phyloP scores from a whole-genome alignment of 768 basidiomycete species.

The Thelephora ganbajun region DNA sequence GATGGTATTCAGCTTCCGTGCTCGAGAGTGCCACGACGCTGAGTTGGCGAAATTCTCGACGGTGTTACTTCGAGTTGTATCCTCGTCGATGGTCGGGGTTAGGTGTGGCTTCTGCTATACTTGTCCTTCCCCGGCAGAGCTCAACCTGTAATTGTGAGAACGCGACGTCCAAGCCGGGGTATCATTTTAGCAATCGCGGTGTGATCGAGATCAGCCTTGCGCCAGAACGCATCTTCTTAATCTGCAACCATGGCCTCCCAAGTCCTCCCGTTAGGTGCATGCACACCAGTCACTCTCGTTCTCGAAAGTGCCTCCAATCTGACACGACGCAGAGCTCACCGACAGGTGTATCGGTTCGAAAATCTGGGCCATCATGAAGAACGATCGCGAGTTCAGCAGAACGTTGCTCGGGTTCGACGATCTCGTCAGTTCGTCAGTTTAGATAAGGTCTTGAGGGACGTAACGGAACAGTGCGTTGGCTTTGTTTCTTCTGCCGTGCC shows the following conservation, averaged over 20 bases:
- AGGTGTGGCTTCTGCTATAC: too few species aligned
- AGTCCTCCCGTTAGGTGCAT: conserved; percentile 78
- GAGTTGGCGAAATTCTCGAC: too few species aligned
- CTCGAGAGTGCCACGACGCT: too few species aligned
- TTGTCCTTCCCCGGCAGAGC: too few species aligned
- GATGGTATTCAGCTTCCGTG: too few species aligned
- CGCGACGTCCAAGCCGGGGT: too few species aligned
- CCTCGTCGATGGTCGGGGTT: too few species aligned
- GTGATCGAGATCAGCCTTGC: too few species aligned
- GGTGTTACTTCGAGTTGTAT: too few species aligned
- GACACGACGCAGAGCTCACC: conserved; percentile 60
- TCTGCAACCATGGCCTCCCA: conserved; percentile 65
- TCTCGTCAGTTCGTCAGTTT: conserved; percentile 75
- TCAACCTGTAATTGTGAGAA: too few species aligned
- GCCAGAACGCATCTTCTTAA: not conserved
- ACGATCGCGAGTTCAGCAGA: conserved; percentile 91
- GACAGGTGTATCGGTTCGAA: conserved; percentile 94
- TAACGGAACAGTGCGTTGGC: conserved; percentile 78
- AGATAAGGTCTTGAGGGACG: conserved; percentile 95
- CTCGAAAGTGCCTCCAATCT: not conserved
- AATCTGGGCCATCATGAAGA: conserved; percentile 99
- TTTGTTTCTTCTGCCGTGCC: not conserved
- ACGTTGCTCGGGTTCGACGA: conserved; percentile 94
- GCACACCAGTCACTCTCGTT: not conserved
- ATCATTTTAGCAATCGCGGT: too few species aligned